Percentiles rank a stretch among this genome's conserved stretches.
phyloP scores from a whole-genome alignment of 805 yeast genomes.

The Blastobotrys terrestris region DNA sequence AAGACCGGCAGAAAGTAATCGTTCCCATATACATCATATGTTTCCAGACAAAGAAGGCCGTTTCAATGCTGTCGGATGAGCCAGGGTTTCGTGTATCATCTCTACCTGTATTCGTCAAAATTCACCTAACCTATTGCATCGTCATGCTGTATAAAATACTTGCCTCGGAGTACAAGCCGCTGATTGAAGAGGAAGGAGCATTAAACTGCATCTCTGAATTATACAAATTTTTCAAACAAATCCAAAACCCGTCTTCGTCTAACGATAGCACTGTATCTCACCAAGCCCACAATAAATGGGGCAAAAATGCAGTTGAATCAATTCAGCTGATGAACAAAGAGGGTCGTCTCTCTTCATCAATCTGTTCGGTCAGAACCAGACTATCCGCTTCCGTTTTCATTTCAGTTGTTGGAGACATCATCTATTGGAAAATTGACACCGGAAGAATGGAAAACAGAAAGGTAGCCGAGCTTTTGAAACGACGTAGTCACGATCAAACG shows the following conservation, averaged over 20 bases:
- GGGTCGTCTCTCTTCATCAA: not conserved
- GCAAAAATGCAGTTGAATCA: not conserved
- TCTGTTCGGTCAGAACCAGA: conserved; percentile 9
- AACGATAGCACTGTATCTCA: not conserved
- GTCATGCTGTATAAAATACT: conserved; percentile 11
- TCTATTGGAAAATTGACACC: not conserved
- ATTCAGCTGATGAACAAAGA: conserved; percentile 9
- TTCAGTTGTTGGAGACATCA: not conserved
- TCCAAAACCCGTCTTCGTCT: not conserved
- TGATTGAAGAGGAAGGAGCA: conserved; percentile 7
- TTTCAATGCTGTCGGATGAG: not conserved
- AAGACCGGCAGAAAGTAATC: conserved; percentile 4
- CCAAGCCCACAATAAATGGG: conserved; percentile 2
- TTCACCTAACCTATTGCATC: not conserved
- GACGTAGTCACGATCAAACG: not conserved
- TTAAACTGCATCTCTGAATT: conserved; percentile 7
- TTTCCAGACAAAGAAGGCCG: conserved; percentile 2
- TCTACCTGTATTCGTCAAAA: conserved; percentile 7
- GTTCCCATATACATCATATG: conserved; percentile 7
- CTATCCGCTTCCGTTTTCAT: conserved; percentile 8
- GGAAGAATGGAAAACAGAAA: not conserved
- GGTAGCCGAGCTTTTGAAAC: not conserved
- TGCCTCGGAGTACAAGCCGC: conserved; percentile 7
- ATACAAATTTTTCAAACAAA: conserved; percentile 1
- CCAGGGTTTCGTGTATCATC: not conserved